A percentile compares a stretch with the other conserved stretches of the same genome.
phyloP scores from a whole-genome alignment of 2,329 filamentous ascomycete species.

The Aulographum hederae region DNA sequence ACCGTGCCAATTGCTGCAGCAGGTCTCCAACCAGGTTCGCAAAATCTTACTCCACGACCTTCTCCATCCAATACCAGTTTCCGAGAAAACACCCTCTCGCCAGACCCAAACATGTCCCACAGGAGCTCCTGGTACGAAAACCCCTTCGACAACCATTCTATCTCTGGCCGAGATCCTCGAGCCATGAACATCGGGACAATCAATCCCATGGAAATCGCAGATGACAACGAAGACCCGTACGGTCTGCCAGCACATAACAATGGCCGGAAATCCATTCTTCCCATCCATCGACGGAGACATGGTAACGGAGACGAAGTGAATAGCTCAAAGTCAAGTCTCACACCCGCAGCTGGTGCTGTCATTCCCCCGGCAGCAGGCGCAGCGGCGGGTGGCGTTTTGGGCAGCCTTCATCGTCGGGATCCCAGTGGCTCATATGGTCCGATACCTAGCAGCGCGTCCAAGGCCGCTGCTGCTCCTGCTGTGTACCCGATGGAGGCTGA shows the following conservation, averaged over 20 bases:
- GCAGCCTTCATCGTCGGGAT: conserved; percentile 11
- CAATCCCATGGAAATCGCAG: conserved; percentile 63
- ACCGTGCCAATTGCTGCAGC: no score
- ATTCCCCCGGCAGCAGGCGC: conserved; percentile 5
- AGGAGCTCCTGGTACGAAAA: conserved; percentile 2
- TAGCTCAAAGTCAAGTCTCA: no score
- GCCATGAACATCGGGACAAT: conserved; percentile 37
- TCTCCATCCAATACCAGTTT: no score
- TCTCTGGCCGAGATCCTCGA: conserved; percentile 25
- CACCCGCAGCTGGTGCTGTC: conserved; percentile 5
- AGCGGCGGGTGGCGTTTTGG: neutral
- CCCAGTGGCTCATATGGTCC: conserved; percentile 37
- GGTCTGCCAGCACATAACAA: conserved; percentile 30
- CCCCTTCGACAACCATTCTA: conserved; percentile 12
- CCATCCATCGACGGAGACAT: no score
- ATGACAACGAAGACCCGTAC: conserved; percentile 78
- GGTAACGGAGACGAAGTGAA: no score
- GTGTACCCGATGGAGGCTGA: no score
- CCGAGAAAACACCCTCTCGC: no score
- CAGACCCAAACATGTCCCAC: no score
- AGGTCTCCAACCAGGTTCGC: no score
- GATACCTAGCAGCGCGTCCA: conserved; percentile 22
- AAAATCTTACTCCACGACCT: no score
- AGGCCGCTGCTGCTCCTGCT: conserved; percentile 9
- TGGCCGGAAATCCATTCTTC: no score